Percentiles rank a stretch among this genome's conserved stretches.
Evolutionary conservation across 2,329 filamentous ascomycete species (phyloP).

Genomic region (Colletotrichum chlorophyti): DNA sequence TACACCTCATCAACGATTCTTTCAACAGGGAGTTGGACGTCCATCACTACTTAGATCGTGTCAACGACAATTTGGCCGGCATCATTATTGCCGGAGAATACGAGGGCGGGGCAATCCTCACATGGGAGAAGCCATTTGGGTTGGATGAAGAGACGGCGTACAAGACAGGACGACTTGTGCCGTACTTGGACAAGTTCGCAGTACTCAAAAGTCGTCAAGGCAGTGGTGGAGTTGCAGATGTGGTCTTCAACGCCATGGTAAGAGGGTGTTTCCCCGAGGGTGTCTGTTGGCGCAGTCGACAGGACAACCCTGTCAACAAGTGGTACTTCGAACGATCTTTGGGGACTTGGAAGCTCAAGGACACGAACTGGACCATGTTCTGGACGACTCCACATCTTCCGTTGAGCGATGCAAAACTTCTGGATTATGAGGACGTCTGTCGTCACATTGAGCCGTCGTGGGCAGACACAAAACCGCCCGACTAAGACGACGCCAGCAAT

Average conservation of each 20-base stretch:
- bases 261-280: slow-evolving; percentile 85
- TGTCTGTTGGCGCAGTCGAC: slow-evolving; percentile 90
- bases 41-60: slow-evolving; percentile 80
- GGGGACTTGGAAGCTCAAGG: slow-evolving; percentile 81
- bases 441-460: slow-evolving; percentile 68
- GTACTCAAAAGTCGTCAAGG: slow-evolving; percentile 89
- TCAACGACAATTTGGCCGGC: slow-evolving; percentile 82
- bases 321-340: slow-evolving; percentile 96
- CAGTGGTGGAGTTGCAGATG: slow-evolving; percentile 89
- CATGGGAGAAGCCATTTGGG: slow-evolving; percentile 83
- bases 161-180: slow-evolving; percentile 72
- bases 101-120: slow-evolving; percentile 92
- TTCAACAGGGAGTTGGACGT: slow-evolving; percentile 87
- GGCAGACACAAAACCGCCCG: slow-evolving; percentile 59
- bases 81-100: slow-evolving; percentile 96
- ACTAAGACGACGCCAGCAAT: too few species aligned
- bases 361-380: slow-evolving; percentile 97
- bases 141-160: slow-evolving; percentile 61
- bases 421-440: slow-evolving; percentile 80
- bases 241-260: slow-evolving; percentile 96
- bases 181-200: slow-evolving; percentile 97
- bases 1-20: slow-evolving; percentile 91
- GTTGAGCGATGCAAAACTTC: slow-evolving; percentile 60
- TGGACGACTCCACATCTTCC: slow-evolving; percentile 82
- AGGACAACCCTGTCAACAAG: slow-evolving; percentile 95